A percentile compares a stretch with the other conserved stretches of the same genome.
Conservation (phyloP, 345 rosid species). For the Capsella bursapastoris region DNA sequence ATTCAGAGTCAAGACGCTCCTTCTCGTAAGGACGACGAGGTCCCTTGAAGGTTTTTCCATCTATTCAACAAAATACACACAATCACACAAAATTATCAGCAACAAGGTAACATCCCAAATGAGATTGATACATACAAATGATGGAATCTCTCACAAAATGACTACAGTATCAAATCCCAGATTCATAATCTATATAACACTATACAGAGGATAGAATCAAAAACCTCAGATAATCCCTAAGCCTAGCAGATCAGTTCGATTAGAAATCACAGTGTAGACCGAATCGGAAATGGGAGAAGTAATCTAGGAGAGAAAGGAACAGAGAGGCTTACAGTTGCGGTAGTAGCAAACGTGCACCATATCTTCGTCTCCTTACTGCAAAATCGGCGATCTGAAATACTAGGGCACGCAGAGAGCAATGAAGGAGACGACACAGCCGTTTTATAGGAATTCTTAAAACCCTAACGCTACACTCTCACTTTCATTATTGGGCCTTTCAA, state of each 20-base stretch:
- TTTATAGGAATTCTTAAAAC: conserved; percentile 35
- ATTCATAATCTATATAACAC: not conserved
- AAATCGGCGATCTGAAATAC: conserved; percentile 27
- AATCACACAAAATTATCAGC: not conserved
- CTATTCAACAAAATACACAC: conserved; percentile 31
- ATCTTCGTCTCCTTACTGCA: conserved; percentile 27
- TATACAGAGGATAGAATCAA: not conserved
- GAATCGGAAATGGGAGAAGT: not conserved
- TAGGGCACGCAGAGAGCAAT: conserved; percentile 27
- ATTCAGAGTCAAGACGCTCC: conserved; percentile 69
- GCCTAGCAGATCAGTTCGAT: not conserved
- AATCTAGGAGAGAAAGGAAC: not conserved
- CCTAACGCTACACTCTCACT: not conserved
- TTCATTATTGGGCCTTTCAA: conserved; percentile 1
- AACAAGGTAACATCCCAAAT: not conserved
- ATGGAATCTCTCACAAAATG: not conserved
- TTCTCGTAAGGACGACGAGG: conserved; percentile 72
- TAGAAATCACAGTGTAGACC: not conserved
- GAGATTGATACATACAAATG: not conserved
- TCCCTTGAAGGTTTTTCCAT: conserved; percentile 68
- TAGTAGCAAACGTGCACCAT: conserved; percentile 64
- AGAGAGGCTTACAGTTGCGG: conserved; percentile 52
- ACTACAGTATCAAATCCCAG: not conserved
- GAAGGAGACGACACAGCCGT: not conserved
- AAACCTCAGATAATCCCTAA: not conserved